These are phyloP conservation scores for Rhizopogon salebrosus DNA, from an alignment of 768 basidiomycete genomes.

Conservation along the genomic window DNA sequence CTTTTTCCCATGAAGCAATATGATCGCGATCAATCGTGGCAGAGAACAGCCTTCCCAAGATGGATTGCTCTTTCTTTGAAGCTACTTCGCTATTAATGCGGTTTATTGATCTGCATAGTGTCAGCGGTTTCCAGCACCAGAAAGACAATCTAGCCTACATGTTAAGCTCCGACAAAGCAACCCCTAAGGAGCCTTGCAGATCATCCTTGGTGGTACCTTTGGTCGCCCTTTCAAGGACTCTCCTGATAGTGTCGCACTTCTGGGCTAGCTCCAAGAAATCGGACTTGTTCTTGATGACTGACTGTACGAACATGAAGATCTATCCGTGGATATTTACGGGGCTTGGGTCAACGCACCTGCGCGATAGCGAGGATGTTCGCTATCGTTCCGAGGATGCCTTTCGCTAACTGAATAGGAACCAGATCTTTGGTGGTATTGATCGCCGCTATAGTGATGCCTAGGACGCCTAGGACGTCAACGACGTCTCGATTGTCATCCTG, in stretches of 20 bases:
- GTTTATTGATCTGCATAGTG: neutral
- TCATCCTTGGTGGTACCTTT: neutral
- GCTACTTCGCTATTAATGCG: neutral
- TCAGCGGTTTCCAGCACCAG: neutral
- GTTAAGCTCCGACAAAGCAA: neutral
- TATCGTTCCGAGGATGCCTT: too few relatives aligned
- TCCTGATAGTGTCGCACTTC: neutral
- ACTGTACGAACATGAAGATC: neutral
- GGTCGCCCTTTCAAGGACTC: neutral
- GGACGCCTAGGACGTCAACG: neutral
- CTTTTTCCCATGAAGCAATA: neutral
- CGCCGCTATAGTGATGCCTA: too few relatives aligned
- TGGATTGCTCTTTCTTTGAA: neutral
- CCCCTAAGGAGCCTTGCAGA: neutral
- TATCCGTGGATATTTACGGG: too few relatives aligned
- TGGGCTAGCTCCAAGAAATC: neutral
- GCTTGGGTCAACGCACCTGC: too few relatives aligned
- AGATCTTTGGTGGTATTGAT: too few relatives aligned
- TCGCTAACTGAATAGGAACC: too few relatives aligned
- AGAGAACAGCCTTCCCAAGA: neutral
- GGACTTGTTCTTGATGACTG: neutral
- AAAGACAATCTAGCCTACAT: neutral
- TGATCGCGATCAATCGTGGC: neutral
- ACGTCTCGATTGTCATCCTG: neutral
- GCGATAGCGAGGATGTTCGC: too few relatives aligned